A percentile compares a stretch with the other conserved stretches of the same genome.
Evolutionary conservation across 106 monocot genomes (phyloP).

Genomic region (Alisma plantagoaquatica): DNA sequence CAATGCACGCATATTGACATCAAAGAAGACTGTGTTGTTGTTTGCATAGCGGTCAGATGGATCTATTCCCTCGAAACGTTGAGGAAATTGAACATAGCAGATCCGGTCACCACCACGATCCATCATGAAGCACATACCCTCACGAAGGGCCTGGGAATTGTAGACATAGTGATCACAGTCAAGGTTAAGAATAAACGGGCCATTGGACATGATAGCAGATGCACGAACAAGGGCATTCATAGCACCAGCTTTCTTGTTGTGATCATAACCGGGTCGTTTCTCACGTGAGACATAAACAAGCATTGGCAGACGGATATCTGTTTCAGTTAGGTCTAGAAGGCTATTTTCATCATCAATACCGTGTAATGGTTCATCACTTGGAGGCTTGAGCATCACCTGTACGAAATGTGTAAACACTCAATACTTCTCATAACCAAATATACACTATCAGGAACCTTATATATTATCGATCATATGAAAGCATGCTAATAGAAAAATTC

Average conservation of each 20-base stretch:
- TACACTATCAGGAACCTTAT: not conserved
- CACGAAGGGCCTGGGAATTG: conserved; percentile 93
- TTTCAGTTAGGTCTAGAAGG: conserved; percentile 42
- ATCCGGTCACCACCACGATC: conserved; percentile 82
- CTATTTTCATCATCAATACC: conserved; percentile 41
- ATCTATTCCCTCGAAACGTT: conserved; percentile 87
- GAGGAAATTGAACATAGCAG: conserved; percentile 89
- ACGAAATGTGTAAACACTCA: not conserved
- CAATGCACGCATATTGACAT: conserved; percentile 91
- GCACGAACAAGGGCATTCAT: conserved; percentile 95
- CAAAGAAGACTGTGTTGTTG: conserved; percentile 90
- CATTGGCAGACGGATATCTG: conserved; percentile 76
- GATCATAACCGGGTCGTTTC: conserved; percentile 89
- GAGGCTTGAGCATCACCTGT: conserved; percentile 88
- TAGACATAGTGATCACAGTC: conserved; percentile 94
- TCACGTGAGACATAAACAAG: conserved; percentile 86
- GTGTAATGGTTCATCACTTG: conserved; percentile 47
- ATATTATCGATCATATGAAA: not conserved
- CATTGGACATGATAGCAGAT: conserved; percentile 93
- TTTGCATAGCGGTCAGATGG: conserved; percentile 93
- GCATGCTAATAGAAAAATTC: too few species aligned
- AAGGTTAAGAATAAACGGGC: conserved; percentile 91
- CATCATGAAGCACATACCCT: conserved; percentile 99
- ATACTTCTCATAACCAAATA: not conserved
- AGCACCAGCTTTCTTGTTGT: conserved; percentile 96